phyloP scores from a whole-genome alignment of 2,329 filamentous ascomycete species.

The Metarhizium anisopliae region DNA sequence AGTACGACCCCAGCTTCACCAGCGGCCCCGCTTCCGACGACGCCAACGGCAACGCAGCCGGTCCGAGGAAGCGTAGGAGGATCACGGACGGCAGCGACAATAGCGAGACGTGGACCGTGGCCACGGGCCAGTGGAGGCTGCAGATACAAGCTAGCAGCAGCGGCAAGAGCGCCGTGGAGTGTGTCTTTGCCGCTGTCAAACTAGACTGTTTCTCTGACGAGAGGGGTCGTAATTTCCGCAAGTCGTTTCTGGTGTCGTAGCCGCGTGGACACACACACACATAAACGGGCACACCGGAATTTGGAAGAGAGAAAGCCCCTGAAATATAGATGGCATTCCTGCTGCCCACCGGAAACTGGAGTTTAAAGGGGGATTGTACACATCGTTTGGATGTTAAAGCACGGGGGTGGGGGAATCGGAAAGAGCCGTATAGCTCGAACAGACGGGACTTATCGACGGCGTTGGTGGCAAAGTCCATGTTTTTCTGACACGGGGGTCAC shows the following conservation, averaged over 20 bases:
- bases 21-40: slow-evolving; percentile 22
- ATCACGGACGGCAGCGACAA: slow-evolving; percentile 25
- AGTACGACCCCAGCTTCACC: slow-evolving; percentile 21
- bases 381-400: no score
- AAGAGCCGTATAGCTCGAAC: no score
- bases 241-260: slow-evolving; percentile 48
- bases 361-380: no score
- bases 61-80: slow-evolving; percentile 35
- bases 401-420: no score
- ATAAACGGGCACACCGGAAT: no score
- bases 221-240: slow-evolving; percentile 53
- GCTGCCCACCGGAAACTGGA: no score
- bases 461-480: no score
- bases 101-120: slow-evolving; percentile 47
- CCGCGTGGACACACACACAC: background rate
- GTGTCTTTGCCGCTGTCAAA: slow-evolving; percentile 66
- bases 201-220: slow-evolving; percentile 63
- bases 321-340: no score
- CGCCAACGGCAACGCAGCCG: slow-evolving; percentile 14
- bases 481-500: no score
- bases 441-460: no score
- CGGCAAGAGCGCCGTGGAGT: slow-evolving; percentile 52
- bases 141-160: slow-evolving; percentile 47
- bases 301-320: no score
- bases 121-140: slow-evolving; percentile 63